Conservation (phyloP, 1,139 yeast genomes). For the Suhomyces kunorum region DNA sequence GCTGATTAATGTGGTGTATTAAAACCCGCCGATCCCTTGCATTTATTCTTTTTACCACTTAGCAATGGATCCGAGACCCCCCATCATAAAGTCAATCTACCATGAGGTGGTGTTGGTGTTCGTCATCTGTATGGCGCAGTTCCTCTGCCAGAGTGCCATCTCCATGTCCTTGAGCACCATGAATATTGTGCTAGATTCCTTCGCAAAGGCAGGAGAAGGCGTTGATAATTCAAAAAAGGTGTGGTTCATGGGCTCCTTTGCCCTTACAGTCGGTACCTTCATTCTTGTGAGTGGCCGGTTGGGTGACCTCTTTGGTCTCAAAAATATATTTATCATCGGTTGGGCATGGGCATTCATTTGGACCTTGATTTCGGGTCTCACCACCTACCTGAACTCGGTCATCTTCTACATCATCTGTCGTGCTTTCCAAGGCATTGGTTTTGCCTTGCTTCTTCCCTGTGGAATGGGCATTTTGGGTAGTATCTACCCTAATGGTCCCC, state of each 20-base stretch:
- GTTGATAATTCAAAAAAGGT: slow-evolving; percentile 32
- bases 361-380: slow-evolving; percentile 50
- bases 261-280: slow-evolving; percentile 56
- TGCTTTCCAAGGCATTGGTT: slow-evolving; percentile 57
- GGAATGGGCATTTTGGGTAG: slow-evolving; percentile 54
- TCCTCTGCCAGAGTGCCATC: slow-evolving; percentile 41
- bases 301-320: slow-evolving; percentile 57
- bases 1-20: not conserved
- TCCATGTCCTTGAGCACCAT: slow-evolving; percentile 43
- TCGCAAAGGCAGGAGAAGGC: slow-evolving; percentile 18
- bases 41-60: too few relatives aligned
- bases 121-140: slow-evolving; percentile 29
- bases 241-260: slow-evolving; percentile 62
- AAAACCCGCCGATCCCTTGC: too few relatives aligned
- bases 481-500: slow-evolving; percentile 45
- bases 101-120: slow-evolving; percentile 22
- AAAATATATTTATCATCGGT: slow-evolving; percentile 42
- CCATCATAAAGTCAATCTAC: slow-evolving; percentile 14
- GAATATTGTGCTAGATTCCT: slow-evolving; percentile 37
- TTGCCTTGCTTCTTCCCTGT: slow-evolving; percentile 54
- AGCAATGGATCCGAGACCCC: slow-evolving; percentile 23
- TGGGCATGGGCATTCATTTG: slow-evolving; percentile 46
- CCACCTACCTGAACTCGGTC: slow-evolving; percentile 44
- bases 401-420: slow-evolving; percentile 52
- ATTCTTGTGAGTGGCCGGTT: slow-evolving; percentile 52